Evolutionary conservation across 179 eudicot species (phyloP), one percentile per base, ranked within the genome.

Genomic region (Carnegiea gigantea): DNA sequence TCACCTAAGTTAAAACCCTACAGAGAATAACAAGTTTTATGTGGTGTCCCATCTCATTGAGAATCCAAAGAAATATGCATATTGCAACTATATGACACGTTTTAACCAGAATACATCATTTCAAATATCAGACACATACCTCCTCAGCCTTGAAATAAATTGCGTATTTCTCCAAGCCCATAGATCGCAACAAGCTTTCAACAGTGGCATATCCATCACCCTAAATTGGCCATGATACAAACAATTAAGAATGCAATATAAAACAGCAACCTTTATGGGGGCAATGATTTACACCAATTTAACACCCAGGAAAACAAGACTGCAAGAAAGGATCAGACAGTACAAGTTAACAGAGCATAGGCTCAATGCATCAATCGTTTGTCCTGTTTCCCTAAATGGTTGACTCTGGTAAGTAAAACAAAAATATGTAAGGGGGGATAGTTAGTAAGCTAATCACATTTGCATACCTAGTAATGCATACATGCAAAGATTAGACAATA

Each of bases 71-170:
- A 67, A 75, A 76, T 12, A 78, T 73, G 44, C 36, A 72, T 46
- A 49, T 43, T 65, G 65, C 24, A 71, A 77, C 36, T 36, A 43
- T 23, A 80, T 5, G 36, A 75, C 33, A 44, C 10, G 18, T 26
- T 68, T 12, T 9, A 38, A 12, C 28, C 78, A 28, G 24, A 43
- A 57, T 54, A 20, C 20, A 65, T 28, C 65, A 78, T 30, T 21
- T 64, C 0, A 49, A 57, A 53, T 48, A 64, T 26, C 26, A 59
- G n/a, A 72, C 40, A 81, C 89, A n/a, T 86, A 93, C 98, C 88
- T 93, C 98, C 86, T 95, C 98, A 48, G 91, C 94, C 89, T 92
- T 93, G 87, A 95, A 93, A 85, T 44, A 53, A 44, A 92, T 89
- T 46, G 86, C 73, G 75, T 87, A 95, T 76, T 90, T 92, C 20